These are phyloP conservation scores for Penicillium concentricum DNA, from an alignment of 2,329 filamentous ascomycete species.

Conservation along the genomic window DNA sequence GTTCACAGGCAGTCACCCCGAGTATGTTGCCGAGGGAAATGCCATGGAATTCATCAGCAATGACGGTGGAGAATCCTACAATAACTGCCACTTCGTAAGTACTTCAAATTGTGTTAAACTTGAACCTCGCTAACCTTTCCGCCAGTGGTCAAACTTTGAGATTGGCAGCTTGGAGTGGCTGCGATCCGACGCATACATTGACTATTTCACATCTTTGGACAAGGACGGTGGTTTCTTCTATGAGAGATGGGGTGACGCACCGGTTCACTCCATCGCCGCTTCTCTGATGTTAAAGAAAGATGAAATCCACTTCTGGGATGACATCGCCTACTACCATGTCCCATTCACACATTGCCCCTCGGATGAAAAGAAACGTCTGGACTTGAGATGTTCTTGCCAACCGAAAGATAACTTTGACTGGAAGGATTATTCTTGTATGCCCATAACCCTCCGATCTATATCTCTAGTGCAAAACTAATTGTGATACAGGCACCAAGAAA, in stretches of 20 bases:
- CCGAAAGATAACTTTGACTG: slow-evolving; percentile 98
- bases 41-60: slow-evolving; percentile 89
- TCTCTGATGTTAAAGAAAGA: slow-evolving; percentile 84
- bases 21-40: slow-evolving; percentile 82
- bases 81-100: slow-evolving; percentile 93
- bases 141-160: slow-evolving; percentile 97
- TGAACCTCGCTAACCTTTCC: slow-evolving; percentile 13
- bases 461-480: not conserved
- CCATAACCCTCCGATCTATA: not conserved
- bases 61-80: slow-evolving; percentile 87
- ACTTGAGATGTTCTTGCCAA: slow-evolving; percentile 91
- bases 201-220: slow-evolving; percentile 88
- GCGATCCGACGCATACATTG: slow-evolving; percentile 79
- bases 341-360: slow-evolving; percentile 98
- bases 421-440: slow-evolving; percentile 96
- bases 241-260: slow-evolving; percentile 96
- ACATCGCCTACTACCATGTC: slow-evolving; percentile 97
- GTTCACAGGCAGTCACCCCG: slow-evolving; percentile 85
- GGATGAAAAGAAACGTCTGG: slow-evolving; percentile 75
- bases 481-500: slow-evolving; percentile 69
- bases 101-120: not conserved
- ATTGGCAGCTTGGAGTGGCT: slow-evolving; percentile 94
- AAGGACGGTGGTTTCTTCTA: slow-evolving; percentile 96
- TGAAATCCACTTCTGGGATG: slow-evolving; percentile 97
- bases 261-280: slow-evolving; percentile 96